Evolutionary conservation across 192 early-diverging fungal genomes (phyloP).

Genomic region (Piromyces finnis): DNA sequence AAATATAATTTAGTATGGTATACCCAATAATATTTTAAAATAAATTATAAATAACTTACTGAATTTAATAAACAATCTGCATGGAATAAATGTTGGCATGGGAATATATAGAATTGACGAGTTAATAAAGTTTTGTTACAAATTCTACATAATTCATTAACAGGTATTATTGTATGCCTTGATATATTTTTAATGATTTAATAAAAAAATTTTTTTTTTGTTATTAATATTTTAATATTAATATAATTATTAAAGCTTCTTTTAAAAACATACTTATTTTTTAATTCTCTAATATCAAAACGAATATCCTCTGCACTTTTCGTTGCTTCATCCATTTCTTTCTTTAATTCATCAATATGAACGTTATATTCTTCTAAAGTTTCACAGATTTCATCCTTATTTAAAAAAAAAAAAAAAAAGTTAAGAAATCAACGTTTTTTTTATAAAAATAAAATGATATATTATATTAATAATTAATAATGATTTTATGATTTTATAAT

Average conservation of each 20-base stretch:
- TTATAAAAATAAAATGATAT: too few relatives aligned
- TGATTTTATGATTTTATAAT: too few relatives aligned
- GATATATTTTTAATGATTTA: background rate
- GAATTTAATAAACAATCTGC: conserved; percentile 68
- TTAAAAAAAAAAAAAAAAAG: too few relatives aligned
- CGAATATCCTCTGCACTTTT: conserved; percentile 82
- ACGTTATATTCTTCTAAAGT: conserved; percentile 86
- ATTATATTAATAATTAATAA: too few relatives aligned
- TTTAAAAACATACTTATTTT: conserved; percentile 43
- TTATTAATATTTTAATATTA: too few relatives aligned
- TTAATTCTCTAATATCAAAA: conserved; percentile 69
- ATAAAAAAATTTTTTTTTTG: too few relatives aligned
- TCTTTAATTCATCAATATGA: conserved; percentile 71
- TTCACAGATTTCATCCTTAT: conserved; percentile 62
- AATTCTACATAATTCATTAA: conserved; percentile 55
- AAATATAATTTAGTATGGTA: too few relatives aligned
- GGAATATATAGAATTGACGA: conserved; percentile 84
- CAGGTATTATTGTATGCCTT: conserved; percentile 44
- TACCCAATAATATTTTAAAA: too few relatives aligned
- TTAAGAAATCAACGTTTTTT: too few relatives aligned
- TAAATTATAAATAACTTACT: conserved; percentile 33
- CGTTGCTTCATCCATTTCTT: conserved; percentile 92
- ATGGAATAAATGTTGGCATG: conserved; percentile 90
- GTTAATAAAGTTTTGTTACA: conserved; percentile 65
- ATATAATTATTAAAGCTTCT: background rate